Percentiles rank a stretch among this genome's conserved stretches.
Conservation (phyloP, 768 basidiomycete species). For the Tricholoma terreum region DNA sequence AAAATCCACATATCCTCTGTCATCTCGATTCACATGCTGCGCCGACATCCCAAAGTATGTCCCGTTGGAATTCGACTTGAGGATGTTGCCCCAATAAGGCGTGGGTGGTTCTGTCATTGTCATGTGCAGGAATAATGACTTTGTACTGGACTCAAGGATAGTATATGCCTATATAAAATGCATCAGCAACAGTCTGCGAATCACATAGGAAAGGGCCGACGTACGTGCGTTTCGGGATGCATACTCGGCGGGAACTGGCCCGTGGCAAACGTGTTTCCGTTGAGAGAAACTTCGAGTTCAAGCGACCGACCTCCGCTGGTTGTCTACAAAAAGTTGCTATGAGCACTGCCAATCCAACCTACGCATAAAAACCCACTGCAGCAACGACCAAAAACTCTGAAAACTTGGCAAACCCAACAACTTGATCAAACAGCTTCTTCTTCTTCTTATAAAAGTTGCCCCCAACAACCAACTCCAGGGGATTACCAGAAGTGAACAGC, state of each 20-base stretch:
- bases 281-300: slow-evolving; percentile 88
- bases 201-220: slow-evolving; percentile 26
- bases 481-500: slow-evolving; percentile 51
- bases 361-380: slow-evolving; percentile 52
- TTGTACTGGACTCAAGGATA: slow-evolving; percentile 90
- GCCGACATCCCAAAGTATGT: slow-evolving; percentile 91
- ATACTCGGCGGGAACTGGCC: slow-evolving; percentile 90
- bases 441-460: slow-evolving; percentile 66
- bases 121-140: slow-evolving; percentile 92
- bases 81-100: slow-evolving; percentile 86
- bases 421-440: slow-evolving; percentile 76
- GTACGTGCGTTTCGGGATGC: slow-evolving; percentile 85
- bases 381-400: slow-evolving; percentile 96
- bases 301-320: slow-evolving; percentile 54
- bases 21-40: slow-evolving; percentile 89
- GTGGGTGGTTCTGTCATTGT: slow-evolving; percentile 78
- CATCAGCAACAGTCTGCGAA: background rate
- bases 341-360: slow-evolving; percentile 1
- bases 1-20: slow-evolving; percentile 88
- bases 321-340: slow-evolving; percentile 34
- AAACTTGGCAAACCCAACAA: slow-evolving; percentile 96
- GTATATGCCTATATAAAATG: slow-evolving; percentile 70
- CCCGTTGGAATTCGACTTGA: slow-evolving; percentile 97
- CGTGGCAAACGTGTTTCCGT: slow-evolving; percentile 80
- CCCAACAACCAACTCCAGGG: slow-evolving; percentile 79